These are phyloP conservation scores for Penicillium sp. DNA, from an alignment of 2,329 filamentous ascomycete species.

Conservation along the genomic window DNA sequence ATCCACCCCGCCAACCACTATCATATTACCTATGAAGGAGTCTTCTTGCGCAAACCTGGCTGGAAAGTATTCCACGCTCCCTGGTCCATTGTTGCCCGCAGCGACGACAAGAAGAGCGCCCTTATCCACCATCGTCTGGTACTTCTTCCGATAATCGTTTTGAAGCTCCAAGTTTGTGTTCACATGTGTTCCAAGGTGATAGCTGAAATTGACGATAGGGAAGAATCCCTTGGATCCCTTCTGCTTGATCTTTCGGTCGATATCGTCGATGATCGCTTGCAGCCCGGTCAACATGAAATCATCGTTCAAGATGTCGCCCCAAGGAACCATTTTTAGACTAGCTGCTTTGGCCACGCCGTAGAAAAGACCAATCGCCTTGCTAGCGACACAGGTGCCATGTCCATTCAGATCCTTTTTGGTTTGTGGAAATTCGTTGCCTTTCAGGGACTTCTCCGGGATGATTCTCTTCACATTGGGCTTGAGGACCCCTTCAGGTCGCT, in stretches of 20 bases:
- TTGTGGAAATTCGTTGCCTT: not conserved
- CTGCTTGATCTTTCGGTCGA: not conserved
- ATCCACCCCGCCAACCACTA: not conserved
- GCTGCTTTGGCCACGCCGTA: not conserved
- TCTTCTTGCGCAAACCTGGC: not conserved
- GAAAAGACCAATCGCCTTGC: not conserved
- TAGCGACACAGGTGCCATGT: not conserved
- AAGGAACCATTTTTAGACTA: not conserved
- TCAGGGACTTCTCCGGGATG: not conserved
- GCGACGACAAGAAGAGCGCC: not conserved
- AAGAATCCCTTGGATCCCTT: not conserved
- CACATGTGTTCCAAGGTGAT: not conserved
- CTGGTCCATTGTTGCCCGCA: not conserved
- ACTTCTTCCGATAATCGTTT: not conserved
- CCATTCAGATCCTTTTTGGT: not conserved
- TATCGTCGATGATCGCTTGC: not conserved
- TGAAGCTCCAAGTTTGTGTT: not conserved
- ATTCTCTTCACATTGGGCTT: not conserved
- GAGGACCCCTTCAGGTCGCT: not conserved
- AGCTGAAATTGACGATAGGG: not conserved
- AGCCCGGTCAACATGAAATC: not conserved
- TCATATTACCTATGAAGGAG: not conserved
- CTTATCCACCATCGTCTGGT: not conserved
- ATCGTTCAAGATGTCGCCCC: not conserved
- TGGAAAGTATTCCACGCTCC: not conserved